Percentiles rank a stretch among this genome's conserved stretches.
These are phyloP conservation scores for Dinochytrium kinnereticum DNA, from an alignment of 371 early-diverging fungal species.

Conservation along the genomic window DNA sequence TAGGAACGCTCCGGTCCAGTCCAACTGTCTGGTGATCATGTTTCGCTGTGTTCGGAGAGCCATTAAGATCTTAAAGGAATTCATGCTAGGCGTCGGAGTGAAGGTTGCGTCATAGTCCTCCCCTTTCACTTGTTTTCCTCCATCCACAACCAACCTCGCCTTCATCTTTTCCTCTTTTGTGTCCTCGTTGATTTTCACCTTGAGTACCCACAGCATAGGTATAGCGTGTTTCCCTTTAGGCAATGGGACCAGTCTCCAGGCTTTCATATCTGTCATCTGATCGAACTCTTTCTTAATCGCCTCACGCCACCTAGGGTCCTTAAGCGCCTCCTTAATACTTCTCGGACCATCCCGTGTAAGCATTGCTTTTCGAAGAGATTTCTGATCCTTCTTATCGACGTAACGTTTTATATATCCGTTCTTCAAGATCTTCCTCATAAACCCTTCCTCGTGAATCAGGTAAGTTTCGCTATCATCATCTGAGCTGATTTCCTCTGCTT, in stretches of 20 bases:
- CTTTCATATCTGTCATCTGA: conserved; percentile 12
- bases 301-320: conserved; percentile 5
- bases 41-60: conserved; percentile 3
- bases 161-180: conserved; percentile 16
- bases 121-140: conserved; percentile 2
- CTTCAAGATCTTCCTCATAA: too few species aligned
- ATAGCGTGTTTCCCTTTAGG: neutral
- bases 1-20: conserved; percentile 16
- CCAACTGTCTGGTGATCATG: conserved; percentile 5
- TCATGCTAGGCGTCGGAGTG: neutral
- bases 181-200: conserved; percentile 24
- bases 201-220: conserved; percentile 11
- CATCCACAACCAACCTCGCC: conserved; percentile 7
- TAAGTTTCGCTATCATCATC: neutral
- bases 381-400: neutral
- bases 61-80: conserved; percentile 12
- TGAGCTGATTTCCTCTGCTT: neutral
- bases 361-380: neutral
- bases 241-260: neutral
- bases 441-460: neutral
- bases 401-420: too few species aligned
- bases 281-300: conserved; percentile 10
- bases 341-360: conserved; percentile 7
- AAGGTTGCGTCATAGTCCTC: conserved; percentile 3
- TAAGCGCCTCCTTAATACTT: conserved; percentile 2